Evolutionary conservation across 2,329 filamentous ascomycete genomes (phyloP).

Genomic region (Aspergillus sp.): DNA sequence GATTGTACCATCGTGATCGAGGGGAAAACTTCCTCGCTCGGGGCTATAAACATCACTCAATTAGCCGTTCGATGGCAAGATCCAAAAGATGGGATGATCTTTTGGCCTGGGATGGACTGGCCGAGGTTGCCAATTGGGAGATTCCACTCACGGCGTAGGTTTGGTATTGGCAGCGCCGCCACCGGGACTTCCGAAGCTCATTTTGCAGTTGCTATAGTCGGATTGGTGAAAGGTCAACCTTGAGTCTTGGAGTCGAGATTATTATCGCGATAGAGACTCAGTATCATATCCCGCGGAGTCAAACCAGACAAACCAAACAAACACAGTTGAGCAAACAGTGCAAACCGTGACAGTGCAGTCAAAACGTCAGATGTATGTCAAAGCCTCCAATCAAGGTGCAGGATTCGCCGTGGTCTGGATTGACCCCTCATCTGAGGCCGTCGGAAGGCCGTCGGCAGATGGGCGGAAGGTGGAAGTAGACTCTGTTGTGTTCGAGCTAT

Average conservation of each 20-base stretch:
- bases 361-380: conserved; percentile 2
- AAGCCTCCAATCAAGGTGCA: conserved; percentile 2
- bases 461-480: not conserved
- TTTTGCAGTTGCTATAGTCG: conserved; percentile 14
- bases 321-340: conserved; percentile 9
- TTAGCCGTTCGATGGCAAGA: not conserved
- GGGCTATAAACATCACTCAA: conserved; percentile 55
- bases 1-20: conserved; percentile 79
- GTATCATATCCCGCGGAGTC: conserved; percentile 5
- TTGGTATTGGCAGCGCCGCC: conserved; percentile 63
- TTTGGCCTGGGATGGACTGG: not conserved
- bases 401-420: not conserved
- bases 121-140: not conserved
- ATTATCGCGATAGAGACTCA: conserved; percentile 9
- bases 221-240: not conserved
- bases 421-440: conserved; percentile 3
- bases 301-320: conserved; percentile 24
- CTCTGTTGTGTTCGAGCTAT: not conserved
- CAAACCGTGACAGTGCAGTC: conserved; percentile 11
- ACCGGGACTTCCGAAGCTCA: conserved; percentile 70
- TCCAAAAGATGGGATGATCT: not conserved
- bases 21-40: conserved; percentile 90
- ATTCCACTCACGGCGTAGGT: conserved; percentile 64
- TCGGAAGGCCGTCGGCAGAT: too few relatives aligned
- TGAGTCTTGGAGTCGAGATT: not conserved